Evolutionary conservation across 1,284 basidiomycete species (phyloP).

Genomic region (Vanrija sp.): DNA sequence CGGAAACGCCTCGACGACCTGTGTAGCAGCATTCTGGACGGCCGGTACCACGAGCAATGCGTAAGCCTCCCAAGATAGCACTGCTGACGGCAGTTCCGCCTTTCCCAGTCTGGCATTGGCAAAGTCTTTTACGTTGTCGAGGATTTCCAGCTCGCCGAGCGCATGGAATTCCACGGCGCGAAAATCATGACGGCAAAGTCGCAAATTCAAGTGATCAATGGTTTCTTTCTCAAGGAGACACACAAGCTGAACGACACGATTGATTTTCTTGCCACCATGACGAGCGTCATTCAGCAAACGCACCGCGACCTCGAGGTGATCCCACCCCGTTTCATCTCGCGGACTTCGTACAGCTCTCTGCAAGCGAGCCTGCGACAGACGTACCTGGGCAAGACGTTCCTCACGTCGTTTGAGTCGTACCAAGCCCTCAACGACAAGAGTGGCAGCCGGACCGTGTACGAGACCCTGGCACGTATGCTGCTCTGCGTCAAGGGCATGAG

Average conservation of each 20-base stretch:
- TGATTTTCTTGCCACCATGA: no score
- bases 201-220: constrained; percentile 55
- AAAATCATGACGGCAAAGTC: constrained; percentile 51
- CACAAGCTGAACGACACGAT: constrained; percentile 11
- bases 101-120: constrained; percentile 52
- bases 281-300: no score
- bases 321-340: constrained; percentile 45
- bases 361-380: constrained; percentile 43
- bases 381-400: constrained; percentile 38
- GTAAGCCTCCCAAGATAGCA: constrained; percentile 22
- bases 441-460: constrained; percentile 49
- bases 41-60: constrained; percentile 57
- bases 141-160: constrained; percentile 50
- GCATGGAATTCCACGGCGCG: constrained; percentile 36
- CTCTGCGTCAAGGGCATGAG: constrained; percentile 54
- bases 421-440: constrained; percentile 54
- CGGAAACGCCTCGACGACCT: constrained; percentile 58
- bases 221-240: constrained; percentile 56
- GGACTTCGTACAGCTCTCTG: constrained; percentile 33
- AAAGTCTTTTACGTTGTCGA: constrained; percentile 58
- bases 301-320: constrained; percentile 45
- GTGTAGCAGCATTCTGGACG: constrained; percentile 53
- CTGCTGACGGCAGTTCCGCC: constrained; percentile 48
- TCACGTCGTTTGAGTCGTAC: constrained; percentile 52
- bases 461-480: constrained; percentile 55